Percentiles rank a stretch among this genome's conserved stretches.
Conservation (phyloP, 371 early-diverging fungal species). For the Rhizomucor pusillus region DNA sequence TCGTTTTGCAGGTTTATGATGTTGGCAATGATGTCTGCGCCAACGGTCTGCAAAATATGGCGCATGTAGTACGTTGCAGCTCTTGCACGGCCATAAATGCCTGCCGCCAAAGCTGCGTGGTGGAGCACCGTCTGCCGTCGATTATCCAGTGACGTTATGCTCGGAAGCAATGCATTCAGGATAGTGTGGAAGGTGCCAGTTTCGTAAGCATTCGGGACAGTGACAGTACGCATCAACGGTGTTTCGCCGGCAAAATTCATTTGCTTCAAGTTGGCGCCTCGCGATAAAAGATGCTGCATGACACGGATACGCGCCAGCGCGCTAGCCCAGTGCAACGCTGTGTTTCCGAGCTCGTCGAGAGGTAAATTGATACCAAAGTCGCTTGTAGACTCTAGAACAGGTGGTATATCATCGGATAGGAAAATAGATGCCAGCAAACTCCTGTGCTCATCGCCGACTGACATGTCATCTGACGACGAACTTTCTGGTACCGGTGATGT, state of each 20-base stretch:
- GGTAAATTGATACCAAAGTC: not conserved
- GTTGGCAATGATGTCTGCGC: slow-evolving; percentile 16
- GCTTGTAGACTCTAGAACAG: slow-evolving; percentile 27
- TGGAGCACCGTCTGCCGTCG: slow-evolving; percentile 81
- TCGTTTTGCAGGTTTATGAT: slow-evolving; percentile 71
- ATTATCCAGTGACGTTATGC: slow-evolving; percentile 47
- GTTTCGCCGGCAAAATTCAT: slow-evolving; percentile 78
- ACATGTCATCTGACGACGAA: not conserved
- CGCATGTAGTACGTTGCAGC: too few species aligned
- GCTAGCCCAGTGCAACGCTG: slow-evolving; percentile 86
- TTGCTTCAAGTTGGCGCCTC: slow-evolving; percentile 62
- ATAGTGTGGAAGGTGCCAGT: slow-evolving; percentile 72
- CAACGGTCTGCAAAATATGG: too few species aligned
- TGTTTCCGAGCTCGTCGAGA: slow-evolving; percentile 65
- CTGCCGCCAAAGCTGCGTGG: slow-evolving; percentile 74
- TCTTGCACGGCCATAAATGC: slow-evolving; percentile 54
- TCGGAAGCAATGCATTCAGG: slow-evolving; percentile 30
- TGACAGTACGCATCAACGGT: slow-evolving; percentile 81
- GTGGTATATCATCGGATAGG: slow-evolving; percentile 56
- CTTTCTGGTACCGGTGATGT: not conserved
- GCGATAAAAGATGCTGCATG: slow-evolving; percentile 60
- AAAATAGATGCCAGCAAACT: slow-evolving; percentile 63
- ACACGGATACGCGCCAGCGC: slow-evolving; percentile 72
- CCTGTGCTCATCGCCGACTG: slow-evolving; percentile 32
- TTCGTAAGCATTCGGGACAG: slow-evolving; percentile 85